Evolutionary conservation across 352 stramenopile genomes (phyloP).

Genomic region (Pythium pyrilobum): DNA sequence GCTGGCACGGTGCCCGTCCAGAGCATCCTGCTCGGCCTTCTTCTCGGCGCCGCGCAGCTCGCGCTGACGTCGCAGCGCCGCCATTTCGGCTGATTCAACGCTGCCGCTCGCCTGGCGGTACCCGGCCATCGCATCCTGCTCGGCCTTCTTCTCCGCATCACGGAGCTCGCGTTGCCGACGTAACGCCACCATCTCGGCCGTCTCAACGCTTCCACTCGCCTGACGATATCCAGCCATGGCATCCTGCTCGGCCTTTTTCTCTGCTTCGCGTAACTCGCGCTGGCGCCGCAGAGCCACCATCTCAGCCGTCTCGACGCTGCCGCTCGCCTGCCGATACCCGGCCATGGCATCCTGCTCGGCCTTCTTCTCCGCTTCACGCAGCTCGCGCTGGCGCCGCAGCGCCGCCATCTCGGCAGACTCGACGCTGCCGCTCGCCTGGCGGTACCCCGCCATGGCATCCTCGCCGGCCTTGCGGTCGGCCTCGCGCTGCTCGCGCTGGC

Average conservation of each 20-base stretch:
- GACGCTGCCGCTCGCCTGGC: not conserved
- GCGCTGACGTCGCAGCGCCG: slow-evolving; percentile 24
- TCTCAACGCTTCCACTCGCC: slow-evolving; percentile 15
- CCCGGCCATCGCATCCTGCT: slow-evolving; percentile 28
- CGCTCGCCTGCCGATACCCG: slow-evolving; percentile 9
- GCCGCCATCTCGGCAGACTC: slow-evolving; percentile 12
- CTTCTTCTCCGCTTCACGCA: slow-evolving; percentile 32
- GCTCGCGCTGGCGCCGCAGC: slow-evolving; percentile 33
- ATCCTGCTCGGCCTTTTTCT: slow-evolving; percentile 39
- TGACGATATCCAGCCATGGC: slow-evolving; percentile 21
- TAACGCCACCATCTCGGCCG: slow-evolving; percentile 17
- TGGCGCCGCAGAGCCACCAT: slow-evolving; percentile 25
- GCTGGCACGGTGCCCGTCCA: slow-evolving; percentile 14
- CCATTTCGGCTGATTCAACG: slow-evolving; percentile 11
- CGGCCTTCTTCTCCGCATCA: slow-evolving; percentile 32
- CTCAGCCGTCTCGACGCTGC: slow-evolving; percentile 16
- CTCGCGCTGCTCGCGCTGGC: slow-evolving; percentile 31
- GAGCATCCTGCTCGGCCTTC: slow-evolving; percentile 39
- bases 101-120: slow-evolving; percentile 2
- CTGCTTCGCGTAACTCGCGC: slow-evolving; percentile 29
- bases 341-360: slow-evolving; percentile 33
- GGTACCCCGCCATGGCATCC: slow-evolving; percentile 22
- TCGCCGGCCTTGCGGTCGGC: slow-evolving; percentile 35
- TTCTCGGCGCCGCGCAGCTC: slow-evolving; percentile 35
- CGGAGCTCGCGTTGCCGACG: slow-evolving; percentile 29